phyloP scores from a whole-genome alignment of 2,329 filamentous ascomycete species.

The Claviceps sp. region DNA sequence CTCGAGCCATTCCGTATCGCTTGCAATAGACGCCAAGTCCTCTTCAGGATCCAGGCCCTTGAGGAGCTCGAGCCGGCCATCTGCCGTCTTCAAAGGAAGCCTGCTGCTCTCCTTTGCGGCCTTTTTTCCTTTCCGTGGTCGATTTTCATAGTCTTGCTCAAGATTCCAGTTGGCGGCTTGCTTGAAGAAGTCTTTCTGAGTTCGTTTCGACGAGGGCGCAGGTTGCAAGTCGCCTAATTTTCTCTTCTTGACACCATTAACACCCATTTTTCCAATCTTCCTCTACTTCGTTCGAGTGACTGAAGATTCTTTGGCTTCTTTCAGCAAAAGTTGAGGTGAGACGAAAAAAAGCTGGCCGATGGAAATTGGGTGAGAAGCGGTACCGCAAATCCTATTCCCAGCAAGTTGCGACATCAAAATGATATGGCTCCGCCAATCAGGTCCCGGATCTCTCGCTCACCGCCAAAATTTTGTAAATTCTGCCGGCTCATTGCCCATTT shows the following conservation, averaged over 20 bases:
- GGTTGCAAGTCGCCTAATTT: constrained; percentile 34
- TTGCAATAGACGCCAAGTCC: constrained; percentile 44
- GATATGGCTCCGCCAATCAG: constrained; percentile 13
- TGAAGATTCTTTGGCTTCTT: neutral
- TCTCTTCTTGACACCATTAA: constrained; percentile 40
- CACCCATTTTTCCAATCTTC: constrained; percentile 25
- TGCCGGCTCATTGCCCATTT: constrained; percentile 12
- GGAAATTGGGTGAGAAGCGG: neutral
- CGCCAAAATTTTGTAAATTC: constrained; percentile 26
- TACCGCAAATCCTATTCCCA: neutral
- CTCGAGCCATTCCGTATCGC: constrained; percentile 51
- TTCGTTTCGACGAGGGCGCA: constrained; percentile 21
- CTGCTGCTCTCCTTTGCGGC: constrained; percentile 56
- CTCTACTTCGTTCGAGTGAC: neutral
- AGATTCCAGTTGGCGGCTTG: constrained; percentile 76
- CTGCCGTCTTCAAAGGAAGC: constrained; percentile 75
- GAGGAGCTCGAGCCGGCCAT: constrained; percentile 55
- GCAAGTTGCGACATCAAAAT: neutral
- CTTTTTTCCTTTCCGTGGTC: constrained; percentile 67
- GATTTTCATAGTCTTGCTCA: constrained; percentile 80
- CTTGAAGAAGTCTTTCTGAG: constrained; percentile 55
- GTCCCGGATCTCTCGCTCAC: constrained; percentile 13
- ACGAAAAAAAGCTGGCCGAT: neutral
- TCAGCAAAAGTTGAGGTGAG: neutral
- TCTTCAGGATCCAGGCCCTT: constrained; percentile 43